These are phyloP conservation scores for Penicillium concentricum DNA, from an alignment of 2,329 filamentous ascomycete genomes.

Conservation along the genomic window DNA sequence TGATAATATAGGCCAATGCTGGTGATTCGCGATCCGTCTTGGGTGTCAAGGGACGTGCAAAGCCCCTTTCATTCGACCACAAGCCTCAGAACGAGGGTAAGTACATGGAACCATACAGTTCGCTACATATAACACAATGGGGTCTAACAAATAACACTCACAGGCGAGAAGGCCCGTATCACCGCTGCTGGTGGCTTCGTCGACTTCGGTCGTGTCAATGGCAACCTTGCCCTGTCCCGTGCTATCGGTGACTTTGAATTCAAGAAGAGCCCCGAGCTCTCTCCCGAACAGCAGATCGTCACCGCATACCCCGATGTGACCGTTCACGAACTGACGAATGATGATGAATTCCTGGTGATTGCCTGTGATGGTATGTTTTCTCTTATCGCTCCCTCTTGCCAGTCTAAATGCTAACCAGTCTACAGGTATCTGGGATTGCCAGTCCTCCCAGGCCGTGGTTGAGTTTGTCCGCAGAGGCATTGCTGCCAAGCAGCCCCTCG, in stretches of 20 bases:
- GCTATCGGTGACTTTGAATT: slow-evolving; percentile 99
- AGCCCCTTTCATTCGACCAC: slow-evolving; percentile 98
- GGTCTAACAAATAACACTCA: slow-evolving; percentile 16
- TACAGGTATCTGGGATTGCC: slow-evolving; percentile 97
- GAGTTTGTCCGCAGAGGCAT: slow-evolving; percentile 97
- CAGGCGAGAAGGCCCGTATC: slow-evolving; percentile 94
- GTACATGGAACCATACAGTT: slow-evolving; percentile 6
- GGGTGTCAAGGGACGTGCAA: slow-evolving; percentile 94
- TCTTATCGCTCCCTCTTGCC: slow-evolving; percentile 4
- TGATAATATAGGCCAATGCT: slow-evolving; percentile 82
- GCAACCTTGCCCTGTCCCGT: slow-evolving; percentile 92
- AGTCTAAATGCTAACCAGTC: slow-evolving; percentile 2
- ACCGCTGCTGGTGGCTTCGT: slow-evolving; percentile 95
- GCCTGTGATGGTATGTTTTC: slow-evolving; percentile 77
- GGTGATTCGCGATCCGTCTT: slow-evolving; percentile 94
- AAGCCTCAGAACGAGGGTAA: slow-evolving; percentile 97
- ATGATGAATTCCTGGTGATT: slow-evolving; percentile 93
- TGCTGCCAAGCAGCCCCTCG: slow-evolving; percentile 90
- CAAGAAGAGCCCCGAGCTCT: slow-evolving; percentile 96
- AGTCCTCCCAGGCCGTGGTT: slow-evolving; percentile 94
- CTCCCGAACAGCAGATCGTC: slow-evolving; percentile 98
- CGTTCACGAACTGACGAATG: slow-evolving; percentile 81
- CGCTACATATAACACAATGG: not conserved
- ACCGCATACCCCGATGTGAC: slow-evolving; percentile 95
- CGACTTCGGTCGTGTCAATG: slow-evolving; percentile 97